phyloP scores from a whole-genome alignment of 805 yeast species.

The Candida ascalaphidarum region DNA sequence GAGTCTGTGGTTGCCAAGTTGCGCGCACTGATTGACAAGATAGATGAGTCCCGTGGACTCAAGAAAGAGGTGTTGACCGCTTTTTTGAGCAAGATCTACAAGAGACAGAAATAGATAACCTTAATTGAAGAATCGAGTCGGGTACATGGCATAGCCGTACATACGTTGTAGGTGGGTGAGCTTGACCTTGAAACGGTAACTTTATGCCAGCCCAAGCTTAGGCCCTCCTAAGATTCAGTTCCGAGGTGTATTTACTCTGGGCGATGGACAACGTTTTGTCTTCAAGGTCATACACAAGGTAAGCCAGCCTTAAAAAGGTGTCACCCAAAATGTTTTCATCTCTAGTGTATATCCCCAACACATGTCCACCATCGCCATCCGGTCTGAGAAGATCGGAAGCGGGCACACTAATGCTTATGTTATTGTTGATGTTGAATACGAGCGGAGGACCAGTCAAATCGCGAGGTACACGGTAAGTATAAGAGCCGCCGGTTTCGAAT shows the following conservation, averaged over 20 bases:
- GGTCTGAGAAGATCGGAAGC: too few species aligned
- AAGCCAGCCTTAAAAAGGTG: slow-evolving; percentile 10
- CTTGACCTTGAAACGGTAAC: not conserved
- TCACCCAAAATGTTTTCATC: slow-evolving; percentile 12
- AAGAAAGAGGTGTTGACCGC: slow-evolving; percentile 77
- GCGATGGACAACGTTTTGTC: slow-evolving; percentile 7
- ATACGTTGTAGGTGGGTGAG: too few species aligned
- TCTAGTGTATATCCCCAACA: too few species aligned
- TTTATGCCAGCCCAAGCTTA: not conserved
- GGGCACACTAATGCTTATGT: too few species aligned
- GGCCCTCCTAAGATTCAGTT: slow-evolving; percentile 1
- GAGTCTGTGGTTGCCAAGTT: slow-evolving; percentile 64
- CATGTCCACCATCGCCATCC: too few species aligned
- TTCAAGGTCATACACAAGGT: slow-evolving; percentile 10
- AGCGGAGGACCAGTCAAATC: too few species aligned
- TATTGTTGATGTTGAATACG: too few species aligned
- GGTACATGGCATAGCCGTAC: not conserved
- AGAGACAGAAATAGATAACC: slow-evolving; percentile 70
- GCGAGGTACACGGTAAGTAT: too few species aligned
- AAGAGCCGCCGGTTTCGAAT: too few species aligned
- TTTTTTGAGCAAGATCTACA: slow-evolving; percentile 87
- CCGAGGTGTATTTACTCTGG: slow-evolving; percentile 1
- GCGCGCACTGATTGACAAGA: slow-evolving; percentile 50
- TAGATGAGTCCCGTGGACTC: slow-evolving; percentile 92
- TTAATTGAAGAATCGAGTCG: not conserved